Conservation (phyloP, 1,284 basidiomycete species). For the Afroboletus lepidellus region DNA sequence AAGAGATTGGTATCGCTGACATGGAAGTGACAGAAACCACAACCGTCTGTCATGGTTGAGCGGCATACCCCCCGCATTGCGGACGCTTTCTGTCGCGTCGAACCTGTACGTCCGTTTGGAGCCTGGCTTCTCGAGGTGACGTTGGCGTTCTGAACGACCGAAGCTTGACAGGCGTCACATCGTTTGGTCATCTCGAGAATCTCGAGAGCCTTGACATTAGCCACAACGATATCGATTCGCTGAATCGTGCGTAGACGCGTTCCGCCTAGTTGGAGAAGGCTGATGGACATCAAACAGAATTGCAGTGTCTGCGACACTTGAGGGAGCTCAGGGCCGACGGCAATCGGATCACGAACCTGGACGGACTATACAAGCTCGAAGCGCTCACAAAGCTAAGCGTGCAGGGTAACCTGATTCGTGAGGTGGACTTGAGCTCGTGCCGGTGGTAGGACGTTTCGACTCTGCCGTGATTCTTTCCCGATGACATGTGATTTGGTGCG, state of each 20-base stretch:
- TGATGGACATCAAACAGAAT: slow-evolving; percentile 48
- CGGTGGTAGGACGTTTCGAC: slow-evolving; percentile 61
- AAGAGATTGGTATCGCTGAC: slow-evolving; percentile 14
- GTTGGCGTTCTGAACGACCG: slow-evolving; percentile 17
- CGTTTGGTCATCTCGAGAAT: slow-evolving; percentile 84
- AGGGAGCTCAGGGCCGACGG: slow-evolving; percentile 87
- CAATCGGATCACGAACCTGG: slow-evolving; percentile 76
- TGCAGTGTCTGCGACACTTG: slow-evolving; percentile 82
- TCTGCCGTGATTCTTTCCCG: not conserved
- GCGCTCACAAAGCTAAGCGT: slow-evolving; percentile 83
- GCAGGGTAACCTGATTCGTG: slow-evolving; percentile 71
- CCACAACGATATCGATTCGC: slow-evolving; percentile 83
- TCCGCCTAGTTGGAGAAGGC: not conserved
- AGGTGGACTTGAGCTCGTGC: slow-evolving; percentile 60
- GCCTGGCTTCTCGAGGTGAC: slow-evolving; percentile 6
- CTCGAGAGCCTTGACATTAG: slow-evolving; percentile 92
- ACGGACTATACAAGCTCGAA: slow-evolving; percentile 78
- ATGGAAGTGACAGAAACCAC: slow-evolving; percentile 54
- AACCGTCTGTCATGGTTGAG: slow-evolving; percentile 88
- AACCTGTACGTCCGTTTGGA: slow-evolving; percentile 58
- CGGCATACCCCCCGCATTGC: slow-evolving; percentile 75
- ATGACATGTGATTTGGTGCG: slow-evolving; percentile 18
- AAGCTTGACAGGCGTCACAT: slow-evolving; percentile 83
- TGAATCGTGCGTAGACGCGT: slow-evolving; percentile 65
- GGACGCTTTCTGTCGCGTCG: slow-evolving; percentile 77